Conservation (phyloP, 257 asterid species). For the Rhazya stricta region DNA sequence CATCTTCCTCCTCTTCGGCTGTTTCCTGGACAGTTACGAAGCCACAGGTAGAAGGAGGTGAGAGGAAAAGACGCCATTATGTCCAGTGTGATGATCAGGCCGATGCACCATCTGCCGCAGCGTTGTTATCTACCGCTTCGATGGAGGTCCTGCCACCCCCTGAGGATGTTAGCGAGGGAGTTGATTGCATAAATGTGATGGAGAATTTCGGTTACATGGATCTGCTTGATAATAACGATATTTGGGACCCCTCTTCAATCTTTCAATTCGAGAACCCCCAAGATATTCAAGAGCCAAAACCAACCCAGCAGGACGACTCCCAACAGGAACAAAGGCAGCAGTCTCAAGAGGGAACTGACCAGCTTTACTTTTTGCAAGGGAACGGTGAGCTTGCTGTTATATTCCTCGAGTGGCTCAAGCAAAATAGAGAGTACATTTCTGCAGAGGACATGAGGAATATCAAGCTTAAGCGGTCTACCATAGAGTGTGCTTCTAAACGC, state of each 20-base stretch:
- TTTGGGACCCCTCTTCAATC: conserved; percentile 69
- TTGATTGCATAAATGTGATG: conserved; percentile 50
- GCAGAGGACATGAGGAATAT: conserved; percentile 83
- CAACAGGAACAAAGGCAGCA: background rate
- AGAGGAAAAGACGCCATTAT: background rate
- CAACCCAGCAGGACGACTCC: background rate
- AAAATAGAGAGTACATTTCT: conserved; percentile 61
- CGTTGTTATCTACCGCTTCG: conserved; percentile 46
- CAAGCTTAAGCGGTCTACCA: conserved; percentile 71
- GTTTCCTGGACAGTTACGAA: conserved; percentile 36
- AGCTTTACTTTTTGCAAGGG: conserved; percentile 43
- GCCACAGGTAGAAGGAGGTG: conserved; percentile 29
- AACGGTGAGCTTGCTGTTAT: conserved; percentile 58
- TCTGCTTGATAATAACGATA: conserved; percentile 51
- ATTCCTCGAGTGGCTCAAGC: conserved; percentile 84
- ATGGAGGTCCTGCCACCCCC: conserved; percentile 31
- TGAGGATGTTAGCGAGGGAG: conserved; percentile 19
- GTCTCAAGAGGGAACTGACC: conserved; percentile 13
- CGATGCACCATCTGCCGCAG: conserved; percentile 19
- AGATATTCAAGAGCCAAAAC: background rate
- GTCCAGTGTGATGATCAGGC: conserved; percentile 1
- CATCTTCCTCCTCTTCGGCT: conserved; percentile 34
- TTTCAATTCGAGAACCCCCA: conserved; percentile 41
- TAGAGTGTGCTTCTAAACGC: conserved; percentile 68
- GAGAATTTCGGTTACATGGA: conserved; percentile 73